Base-by-base conservation (phyloP, 805 yeast species). In the Candida anglica region DNA sequence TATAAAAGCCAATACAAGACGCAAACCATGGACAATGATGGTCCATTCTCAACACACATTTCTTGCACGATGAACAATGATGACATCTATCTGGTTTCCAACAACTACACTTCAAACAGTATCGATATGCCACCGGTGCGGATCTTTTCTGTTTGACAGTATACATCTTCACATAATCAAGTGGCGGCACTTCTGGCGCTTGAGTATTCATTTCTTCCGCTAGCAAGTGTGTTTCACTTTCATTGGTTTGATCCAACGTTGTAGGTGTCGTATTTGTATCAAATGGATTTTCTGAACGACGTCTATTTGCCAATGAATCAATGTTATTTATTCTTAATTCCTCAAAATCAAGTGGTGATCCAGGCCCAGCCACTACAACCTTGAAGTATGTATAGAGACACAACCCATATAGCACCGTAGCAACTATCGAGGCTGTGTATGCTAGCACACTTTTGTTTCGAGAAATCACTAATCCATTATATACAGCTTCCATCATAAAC, bases 21-120 rank as follows among this genome's bases (percentile, higher is more conserved):
- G 95, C 81, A 56, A 88, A 87, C 98, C 98, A 91, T 0, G 97
- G 97, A 43, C 81, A 75, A 50, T 75, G 79, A 43, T 75, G 81
- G 52, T 75, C 81, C 81, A 75, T 75, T 28, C 63, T 47, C 26
- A 75, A 48, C 2, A 73, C 52, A 50, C 81, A 75, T 35, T 43
- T 52, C 2, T 60, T 57, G 36, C 78, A 71, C 11, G 69, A 43
- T 1, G 77, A 68, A 47, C 81, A 75, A 50, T 75, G 81, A 46
- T 75, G 81, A 34, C 75, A 60, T 38, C 81, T 50, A 48, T 75
- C 81, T 0, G 81, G 81, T 47, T 75, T 75, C 81, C 80, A 75
- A 8, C 63, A 72, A 25, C 59, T 48, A 47, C 81, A 75, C 41
- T 71, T 73, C 25, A 58, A 51, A 46, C 81, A 75, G 62, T 59